Conservation (phyloP, 2,329 filamentous ascomycete species). For the Beauveria rudraprayagi region DNA sequence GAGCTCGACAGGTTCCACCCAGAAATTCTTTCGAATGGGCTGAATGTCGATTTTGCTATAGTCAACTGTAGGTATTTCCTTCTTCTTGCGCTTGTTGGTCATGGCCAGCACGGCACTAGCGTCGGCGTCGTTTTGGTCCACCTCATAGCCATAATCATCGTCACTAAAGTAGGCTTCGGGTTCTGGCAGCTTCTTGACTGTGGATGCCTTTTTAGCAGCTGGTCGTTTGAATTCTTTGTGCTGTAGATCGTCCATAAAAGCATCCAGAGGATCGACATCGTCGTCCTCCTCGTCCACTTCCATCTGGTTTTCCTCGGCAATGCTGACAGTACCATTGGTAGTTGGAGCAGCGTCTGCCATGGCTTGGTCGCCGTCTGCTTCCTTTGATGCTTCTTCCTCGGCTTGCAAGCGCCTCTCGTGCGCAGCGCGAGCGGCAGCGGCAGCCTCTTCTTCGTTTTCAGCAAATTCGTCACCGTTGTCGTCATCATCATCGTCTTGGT, state of each 20-base stretch:
- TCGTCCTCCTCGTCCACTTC: slow-evolving; percentile 52
- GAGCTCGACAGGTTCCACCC: slow-evolving; percentile 81
- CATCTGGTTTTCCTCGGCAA: slow-evolving; percentile 38
- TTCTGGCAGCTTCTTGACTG: slow-evolving; percentile 50
- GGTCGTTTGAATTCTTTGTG: slow-evolving; percentile 42
- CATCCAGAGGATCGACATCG: slow-evolving; percentile 83
- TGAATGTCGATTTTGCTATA: slow-evolving; percentile 81
- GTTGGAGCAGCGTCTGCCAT: slow-evolving; percentile 19
- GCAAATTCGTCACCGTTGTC: slow-evolving; percentile 70
- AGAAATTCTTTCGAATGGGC: slow-evolving; percentile 88
- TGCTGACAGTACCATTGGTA: slow-evolving; percentile 13
- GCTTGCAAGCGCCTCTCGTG: slow-evolving; percentile 66
- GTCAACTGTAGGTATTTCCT: slow-evolving; percentile 83
- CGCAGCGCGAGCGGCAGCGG: slow-evolving; percentile 75
- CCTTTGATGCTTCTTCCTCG: slow-evolving; percentile 38
- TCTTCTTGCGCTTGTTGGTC: slow-evolving; percentile 72
- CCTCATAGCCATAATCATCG: slow-evolving; percentile 57
- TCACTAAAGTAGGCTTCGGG: slow-evolving; percentile 86
- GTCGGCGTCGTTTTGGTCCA: slow-evolving; percentile 34
- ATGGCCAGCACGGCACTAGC: slow-evolving; percentile 44
- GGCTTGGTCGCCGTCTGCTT: slow-evolving; percentile 23
- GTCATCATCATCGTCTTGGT: slow-evolving; percentile 61
- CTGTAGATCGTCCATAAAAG: slow-evolving; percentile 78
- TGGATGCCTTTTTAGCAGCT: slow-evolving; percentile 15
- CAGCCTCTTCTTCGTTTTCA: slow-evolving; percentile 78